Evolutionary conservation across 495 filamentous ascomycete species (phyloP).

Genomic region (Lasiosphaeria ovina): DNA sequence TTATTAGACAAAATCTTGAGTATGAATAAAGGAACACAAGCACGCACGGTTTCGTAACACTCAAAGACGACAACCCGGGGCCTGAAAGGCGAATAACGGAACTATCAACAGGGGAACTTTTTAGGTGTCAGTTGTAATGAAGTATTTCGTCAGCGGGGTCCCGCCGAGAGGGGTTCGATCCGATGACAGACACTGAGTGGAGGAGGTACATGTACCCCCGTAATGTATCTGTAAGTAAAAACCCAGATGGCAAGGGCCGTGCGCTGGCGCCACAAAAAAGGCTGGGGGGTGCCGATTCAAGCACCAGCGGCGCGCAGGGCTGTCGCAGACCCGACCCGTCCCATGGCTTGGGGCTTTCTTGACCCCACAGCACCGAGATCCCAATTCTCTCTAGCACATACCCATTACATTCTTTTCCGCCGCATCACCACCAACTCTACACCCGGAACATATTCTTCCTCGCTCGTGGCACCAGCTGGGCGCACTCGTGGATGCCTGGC

Average conservation of each 20-base stretch:
- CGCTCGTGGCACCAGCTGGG: too few relatives aligned
- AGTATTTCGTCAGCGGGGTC: conserved; percentile 24
- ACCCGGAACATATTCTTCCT: background rate
- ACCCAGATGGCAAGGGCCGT: background rate
- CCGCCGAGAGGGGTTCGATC: conserved; percentile 13
- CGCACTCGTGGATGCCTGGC: too few relatives aligned
- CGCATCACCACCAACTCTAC: background rate
- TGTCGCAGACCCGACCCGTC: conserved; percentile 9
- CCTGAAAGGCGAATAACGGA: background rate
- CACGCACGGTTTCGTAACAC: too few relatives aligned
- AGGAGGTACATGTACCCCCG: background rate
- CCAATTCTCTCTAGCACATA: conserved; percentile 17
- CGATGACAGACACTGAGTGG: background rate
- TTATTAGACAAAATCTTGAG: too few relatives aligned
- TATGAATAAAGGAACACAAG: too few relatives aligned
- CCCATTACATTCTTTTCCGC: conserved; percentile 1
- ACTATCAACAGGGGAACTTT: background rate
- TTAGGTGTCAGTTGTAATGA: background rate
- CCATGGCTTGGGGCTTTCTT: conserved; percentile 2
- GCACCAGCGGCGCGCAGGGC: conserved; percentile 7
- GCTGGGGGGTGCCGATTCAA: background rate
- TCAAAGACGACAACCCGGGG: background rate
- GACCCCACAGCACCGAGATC: conserved; percentile 32
- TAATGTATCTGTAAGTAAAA: background rate
- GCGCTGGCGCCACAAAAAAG: background rate